Evolutionary conservation across 2,329 filamentous ascomycete species (phyloP), one percentile per base, ranked within the genome.

Genomic region (Colletotrichum tamarilloi): DNA sequence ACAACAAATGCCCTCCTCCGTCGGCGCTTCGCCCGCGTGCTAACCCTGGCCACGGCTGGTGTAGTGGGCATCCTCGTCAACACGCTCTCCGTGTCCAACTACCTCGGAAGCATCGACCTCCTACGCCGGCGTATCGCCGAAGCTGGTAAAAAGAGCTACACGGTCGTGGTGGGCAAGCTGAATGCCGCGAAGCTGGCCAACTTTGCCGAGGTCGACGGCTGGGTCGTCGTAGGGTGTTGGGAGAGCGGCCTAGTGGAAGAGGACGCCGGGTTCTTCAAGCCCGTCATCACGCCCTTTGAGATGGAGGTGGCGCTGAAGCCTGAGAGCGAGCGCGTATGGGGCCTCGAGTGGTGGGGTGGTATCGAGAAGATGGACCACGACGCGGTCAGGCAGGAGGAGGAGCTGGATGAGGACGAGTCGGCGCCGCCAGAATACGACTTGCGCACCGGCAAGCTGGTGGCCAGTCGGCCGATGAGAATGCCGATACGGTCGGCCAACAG

Each of bases 201-300:
- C 82, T 99, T 99, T 84, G 91, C 93, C 71, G 97, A 99, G 82
- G 91, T 99, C 5, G 96, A 95, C 56, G 96, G 95, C 19, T 99
- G 97, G 97, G 95, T 98, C 0, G 95, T 98, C 0, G 94, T 99
- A 11, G 96, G 97, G 2, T 99, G 97, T 83, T 99, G 97, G 97
- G 97, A 99, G 84, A 98, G 95, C 81, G 95, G 94, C 73, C 85
- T 98, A 63, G 90, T 99, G 5, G 96, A 98, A 77, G 95, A 95
- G 75, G 93, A 94, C 71, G 82, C 82, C 0, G 94, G 93, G 7
- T 97, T 98, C 80, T 98, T 92, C 88, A 90, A 91, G 77, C 95
- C 95, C 0, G 92, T 98, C 11, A 91, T 98, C 53, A 99, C 97
- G n/a, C 96, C 96, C 0, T 98, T 97, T 81, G 97, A 99, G 86